Evolutionary conservation across 1,284 basidiomycete species (phyloP), one percentile per base, ranked within the genome.

Genomic region (Ustilago loliicola): DNA sequence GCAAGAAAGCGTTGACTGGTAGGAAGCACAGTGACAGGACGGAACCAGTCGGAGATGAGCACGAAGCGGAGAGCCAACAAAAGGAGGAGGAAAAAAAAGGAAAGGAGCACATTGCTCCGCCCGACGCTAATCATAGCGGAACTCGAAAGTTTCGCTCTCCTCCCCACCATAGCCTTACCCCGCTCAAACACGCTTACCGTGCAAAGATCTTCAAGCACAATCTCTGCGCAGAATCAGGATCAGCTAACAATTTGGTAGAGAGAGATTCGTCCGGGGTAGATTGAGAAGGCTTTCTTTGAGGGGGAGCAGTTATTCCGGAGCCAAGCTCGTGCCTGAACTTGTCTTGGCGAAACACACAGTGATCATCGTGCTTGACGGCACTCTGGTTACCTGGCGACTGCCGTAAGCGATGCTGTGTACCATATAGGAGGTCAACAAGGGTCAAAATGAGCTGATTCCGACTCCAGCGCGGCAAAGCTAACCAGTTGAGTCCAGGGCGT

Each of bases 41-140:
- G 21, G 25, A 15, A 21, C 7, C 42, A 45, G 27, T 57, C 27
- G 36, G 38, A n/a, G 36, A 17, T 58, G 29, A 9, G 48, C 40
- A 30, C 32, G 30, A 21, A 30, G 17, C 4, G 36, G 10, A 48
- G 40, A 58, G 29, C 27, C 23, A 25, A 32, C n/a, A 32, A 34
- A 34, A 40, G 11, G 10, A 36, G 13, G 10, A 48, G 42, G n/a
- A 32, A 10, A 47, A 25, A 47, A 23, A 19, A 21, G 27, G 11
- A 47, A 47, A 32, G 19, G 15, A 45, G 29, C 40, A 40, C 30
- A 13, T 34, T 53, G 29, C 36, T 55, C 53, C 53, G 25, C 36
- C 51, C 36, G 53, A 55, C 53, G 53, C 53, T 55, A 55, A 55
- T 55, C 53, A 55, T 40, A n/a, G 40, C 53, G 53, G 53, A 55